These are phyloP conservation scores for Trichoderma parareesei DNA, from an alignment of 495 filamentous ascomycete species.

Conservation along the genomic window DNA sequence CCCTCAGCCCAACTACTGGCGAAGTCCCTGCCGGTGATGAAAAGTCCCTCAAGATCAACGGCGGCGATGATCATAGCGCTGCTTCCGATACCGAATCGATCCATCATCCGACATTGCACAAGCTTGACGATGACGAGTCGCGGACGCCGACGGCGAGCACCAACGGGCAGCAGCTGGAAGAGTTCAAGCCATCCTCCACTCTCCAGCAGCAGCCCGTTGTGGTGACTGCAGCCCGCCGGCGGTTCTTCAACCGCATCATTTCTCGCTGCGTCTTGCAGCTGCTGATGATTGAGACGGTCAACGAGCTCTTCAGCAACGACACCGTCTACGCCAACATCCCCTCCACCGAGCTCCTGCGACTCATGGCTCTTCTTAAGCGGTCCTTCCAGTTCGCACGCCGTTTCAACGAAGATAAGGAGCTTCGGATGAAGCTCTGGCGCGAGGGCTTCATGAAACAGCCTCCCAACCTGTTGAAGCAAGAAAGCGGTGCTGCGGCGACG, in stretches of 20 bases:
- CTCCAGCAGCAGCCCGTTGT: slow-evolving; percentile 81
- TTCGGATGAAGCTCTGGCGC: slow-evolving; percentile 87
- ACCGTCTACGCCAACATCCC: slow-evolving; percentile 91
- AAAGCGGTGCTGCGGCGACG: slow-evolving; percentile 82
- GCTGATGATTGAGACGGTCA: slow-evolving; percentile 98
- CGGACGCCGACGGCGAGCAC: slow-evolving; percentile 25
- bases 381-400: slow-evolving; percentile 91
- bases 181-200: slow-evolving; percentile 68
- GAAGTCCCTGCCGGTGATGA: slow-evolving; percentile 37
- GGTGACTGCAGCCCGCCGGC: slow-evolving; percentile 85
- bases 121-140: slow-evolving; percentile 29
- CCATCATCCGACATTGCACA: slow-evolving; percentile 14
- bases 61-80: slow-evolving; percentile 23
- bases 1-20: slow-evolving; percentile 29
- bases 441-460: slow-evolving; percentile 99
- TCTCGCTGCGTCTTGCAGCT: slow-evolving; percentile 96
- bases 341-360: slow-evolving; percentile 71
- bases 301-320: slow-evolving; percentile 96
- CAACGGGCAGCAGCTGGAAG: slow-evolving; percentile 53
- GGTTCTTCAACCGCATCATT: slow-evolving; percentile 99
- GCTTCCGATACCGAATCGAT: slow-evolving; percentile 18
- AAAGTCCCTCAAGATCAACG: slow-evolving; percentile 57
- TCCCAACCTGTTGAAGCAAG: slow-evolving; percentile 96
- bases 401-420: slow-evolving; percentile 95
- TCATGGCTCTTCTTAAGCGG: slow-evolving; percentile 92